Percentiles rank a stretch among this genome's conserved stretches.
These are phyloP conservation scores for Podospora conica DNA, from an alignment of 495 filamentous ascomycete species.

Conservation along the genomic window DNA sequence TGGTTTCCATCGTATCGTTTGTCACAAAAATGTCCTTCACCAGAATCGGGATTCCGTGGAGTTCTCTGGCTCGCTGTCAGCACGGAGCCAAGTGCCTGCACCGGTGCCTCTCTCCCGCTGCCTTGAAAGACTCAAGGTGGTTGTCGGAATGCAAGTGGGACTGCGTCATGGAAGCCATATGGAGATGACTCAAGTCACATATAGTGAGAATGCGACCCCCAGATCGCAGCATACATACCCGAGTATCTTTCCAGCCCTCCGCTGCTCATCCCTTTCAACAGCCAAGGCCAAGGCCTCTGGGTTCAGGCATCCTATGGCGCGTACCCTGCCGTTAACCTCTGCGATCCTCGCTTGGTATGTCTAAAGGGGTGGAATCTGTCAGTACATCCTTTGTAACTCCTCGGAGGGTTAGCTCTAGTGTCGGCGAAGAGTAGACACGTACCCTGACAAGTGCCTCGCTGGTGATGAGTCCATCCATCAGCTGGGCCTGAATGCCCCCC, in stretches of 20 bases:
- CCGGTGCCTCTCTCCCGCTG: not conserved
- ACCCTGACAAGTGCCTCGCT: not conserved
- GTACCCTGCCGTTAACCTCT: not conserved
- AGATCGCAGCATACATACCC: too few species aligned
- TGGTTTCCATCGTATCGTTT: not conserved
- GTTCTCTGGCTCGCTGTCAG: not conserved
- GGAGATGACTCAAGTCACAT: too few species aligned
- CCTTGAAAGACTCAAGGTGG: too few species aligned
- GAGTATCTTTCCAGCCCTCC: not conserved
- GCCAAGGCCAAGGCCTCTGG: not conserved
- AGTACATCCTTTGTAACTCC: too few species aligned
- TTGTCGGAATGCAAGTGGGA: too few species aligned
- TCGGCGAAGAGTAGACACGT: not conserved
- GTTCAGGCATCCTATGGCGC: not conserved
- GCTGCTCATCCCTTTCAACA: not conserved
- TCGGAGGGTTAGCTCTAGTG: not conserved
- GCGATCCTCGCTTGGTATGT: not conserved
- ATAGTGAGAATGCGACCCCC: too few species aligned
- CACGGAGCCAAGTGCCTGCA: not conserved
- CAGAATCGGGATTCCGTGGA: not conserved
- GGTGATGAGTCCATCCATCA: not conserved
- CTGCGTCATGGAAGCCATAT: too few species aligned
- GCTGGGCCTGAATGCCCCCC: not conserved
- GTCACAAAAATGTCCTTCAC: not conserved
- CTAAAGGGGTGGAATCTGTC: not conserved